Percentiles rank a stretch among this genome's conserved stretches.
phyloP scores from a whole-genome alignment of 495 filamentous ascomycete species.

The Podospora fimiseda region DNA sequence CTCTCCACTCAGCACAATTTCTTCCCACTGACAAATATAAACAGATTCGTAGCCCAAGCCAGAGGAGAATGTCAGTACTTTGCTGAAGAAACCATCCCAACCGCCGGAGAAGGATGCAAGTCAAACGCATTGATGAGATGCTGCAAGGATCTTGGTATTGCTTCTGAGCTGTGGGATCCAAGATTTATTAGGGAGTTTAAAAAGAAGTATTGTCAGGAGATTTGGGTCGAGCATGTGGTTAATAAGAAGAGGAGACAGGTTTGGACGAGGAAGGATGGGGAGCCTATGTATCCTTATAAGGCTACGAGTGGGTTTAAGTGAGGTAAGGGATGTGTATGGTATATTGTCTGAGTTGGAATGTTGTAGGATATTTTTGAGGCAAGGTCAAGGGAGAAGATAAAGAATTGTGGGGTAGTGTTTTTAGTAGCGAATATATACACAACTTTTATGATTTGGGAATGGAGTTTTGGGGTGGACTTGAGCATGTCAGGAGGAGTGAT shows the following conservation, averaged over 20 bases:
- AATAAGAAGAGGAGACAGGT: slow-evolving; percentile 87
- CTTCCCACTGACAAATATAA: not conserved
- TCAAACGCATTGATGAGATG: slow-evolving; percentile 94
- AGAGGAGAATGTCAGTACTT: slow-evolving; percentile 96
- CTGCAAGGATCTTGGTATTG: slow-evolving; percentile 95
- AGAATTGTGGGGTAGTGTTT: no score
- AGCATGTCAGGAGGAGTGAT: no score
- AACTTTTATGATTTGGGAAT: no score
- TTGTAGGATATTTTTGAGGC: no score
- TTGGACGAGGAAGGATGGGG: slow-evolving; percentile 79
- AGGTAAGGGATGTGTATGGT: no score
- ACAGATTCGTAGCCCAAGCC: slow-evolving; percentile 81
- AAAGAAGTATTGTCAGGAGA: slow-evolving; percentile 56
- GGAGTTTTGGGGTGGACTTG: no score
- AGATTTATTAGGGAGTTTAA: slow-evolving; percentile 74
- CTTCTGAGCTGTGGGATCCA: slow-evolving; percentile 94
- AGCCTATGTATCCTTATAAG: slow-evolving; percentile 64
- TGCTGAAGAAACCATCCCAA: slow-evolving; percentile 85
- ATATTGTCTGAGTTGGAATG: no score
- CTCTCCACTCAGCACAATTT: not conserved
- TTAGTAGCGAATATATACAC: no score
- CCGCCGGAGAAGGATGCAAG: slow-evolving; percentile 92
- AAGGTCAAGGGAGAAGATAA: no score
- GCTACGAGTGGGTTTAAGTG: no score
- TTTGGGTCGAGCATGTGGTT: slow-evolving; percentile 58